Percentiles rank a stretch among this genome's conserved stretches.
phyloP scores from a whole-genome alignment of 192 early-diverging fungal genomes.

The Umbelopsis vinacea region DNA sequence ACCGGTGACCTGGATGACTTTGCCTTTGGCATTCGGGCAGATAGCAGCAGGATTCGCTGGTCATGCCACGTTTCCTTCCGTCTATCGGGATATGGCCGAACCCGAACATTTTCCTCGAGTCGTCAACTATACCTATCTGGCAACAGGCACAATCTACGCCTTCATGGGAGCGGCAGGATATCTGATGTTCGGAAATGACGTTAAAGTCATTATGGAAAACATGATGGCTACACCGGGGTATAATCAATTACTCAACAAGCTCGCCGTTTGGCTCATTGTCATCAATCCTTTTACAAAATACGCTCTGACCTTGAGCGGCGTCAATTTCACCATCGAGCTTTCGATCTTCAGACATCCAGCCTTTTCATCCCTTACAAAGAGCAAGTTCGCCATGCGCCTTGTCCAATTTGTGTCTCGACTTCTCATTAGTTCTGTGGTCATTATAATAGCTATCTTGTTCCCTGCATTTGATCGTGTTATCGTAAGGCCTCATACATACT shows the following conservation, averaged over 20 bases:
- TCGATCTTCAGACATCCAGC: constrained; percentile 27
- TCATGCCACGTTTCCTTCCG: constrained; percentile 70
- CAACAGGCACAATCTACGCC: constrained; percentile 55
- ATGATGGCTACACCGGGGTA: constrained; percentile 60
- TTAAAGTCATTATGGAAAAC: constrained; percentile 67
- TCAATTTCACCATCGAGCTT: constrained; percentile 53
- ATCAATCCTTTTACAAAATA: constrained; percentile 77
- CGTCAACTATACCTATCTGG: constrained; percentile 60
- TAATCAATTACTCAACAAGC: constrained; percentile 49
- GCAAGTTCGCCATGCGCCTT: constrained; percentile 10
- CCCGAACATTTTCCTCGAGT: constrained; percentile 51
- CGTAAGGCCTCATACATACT: constrained; percentile 36
- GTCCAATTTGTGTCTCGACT: constrained; percentile 37
- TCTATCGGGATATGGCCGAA: constrained; percentile 68
- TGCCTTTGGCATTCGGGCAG: constrained; percentile 58
- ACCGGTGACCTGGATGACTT: constrained; percentile 34
- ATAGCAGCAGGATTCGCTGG: constrained; percentile 63
- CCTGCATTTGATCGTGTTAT: constrained; percentile 74
- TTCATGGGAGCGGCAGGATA: constrained; percentile 61
- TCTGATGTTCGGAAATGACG: constrained; percentile 67
- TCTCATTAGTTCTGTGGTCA: constrained; percentile 38
- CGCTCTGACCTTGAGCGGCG: constrained; percentile 64
- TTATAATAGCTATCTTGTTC: constrained; percentile 58
- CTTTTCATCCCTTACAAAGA: neutral
- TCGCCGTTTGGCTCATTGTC: constrained; percentile 66